Base-by-base conservation (phyloP, 331 rosid species). In the Quercus tomentella region DNA sequence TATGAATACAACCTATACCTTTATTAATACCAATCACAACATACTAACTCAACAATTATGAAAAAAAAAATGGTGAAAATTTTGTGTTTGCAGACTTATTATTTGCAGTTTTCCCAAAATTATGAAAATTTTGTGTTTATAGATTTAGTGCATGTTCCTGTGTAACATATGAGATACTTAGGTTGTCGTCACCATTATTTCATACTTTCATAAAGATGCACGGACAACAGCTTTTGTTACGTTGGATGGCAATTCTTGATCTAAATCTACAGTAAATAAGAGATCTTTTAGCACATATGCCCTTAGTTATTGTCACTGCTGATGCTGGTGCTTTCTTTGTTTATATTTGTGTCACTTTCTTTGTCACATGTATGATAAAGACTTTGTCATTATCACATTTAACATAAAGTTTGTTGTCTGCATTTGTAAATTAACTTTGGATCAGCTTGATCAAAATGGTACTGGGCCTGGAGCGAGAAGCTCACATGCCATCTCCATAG, bases 401-500 rank as follows among this genome's bases (percentile, higher is more conserved):
- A 23, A 55, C 68, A 56, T 18, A 2, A 52, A 75, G 20, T 16
- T 22, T 7, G 7, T 31, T 15, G 16, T 30, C 7, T 73, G 33
- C 31, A 30, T 76, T 5, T 57, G 41, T 4, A 18, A 75, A 74
- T 65, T 4, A 18, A 75, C 74, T 65, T 72, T 74, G 21, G 22
- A 18, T 43, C 86, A 95, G 99, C 89, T 95, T 79, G 88, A 88
- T 63, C 96, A 95, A 78, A 82, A 76, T n/a, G 96, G 96, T 60
- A 73, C 23, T 16, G 89, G 89, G 5, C 97, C 93, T 5, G 99
- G 97, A 75, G 92, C 93, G 8, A 86, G 99, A 84, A 95, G 99
- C 77, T 95, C 99, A 16, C 99, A 95, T 74, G 97, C 97, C 37
- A 81, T 91, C 30, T 81, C 97, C 65, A 60, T 93, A 73, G 88